Conservation (phyloP, 2,329 filamentous ascomycete genomes). For the Penicillium sp. region DNA sequence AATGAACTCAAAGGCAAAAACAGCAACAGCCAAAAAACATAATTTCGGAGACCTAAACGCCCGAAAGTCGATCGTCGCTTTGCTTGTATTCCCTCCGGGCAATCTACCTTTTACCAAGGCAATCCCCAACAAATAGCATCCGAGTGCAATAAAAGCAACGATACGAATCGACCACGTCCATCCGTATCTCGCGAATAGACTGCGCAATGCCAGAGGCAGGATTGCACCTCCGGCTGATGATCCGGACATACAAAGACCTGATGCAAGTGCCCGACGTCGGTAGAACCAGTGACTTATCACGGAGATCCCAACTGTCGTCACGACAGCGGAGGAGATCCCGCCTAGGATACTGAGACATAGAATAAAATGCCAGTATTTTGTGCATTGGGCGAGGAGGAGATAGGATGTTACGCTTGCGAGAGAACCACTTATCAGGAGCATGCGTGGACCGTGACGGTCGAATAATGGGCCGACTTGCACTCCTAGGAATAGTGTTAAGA, state of each 20-base stretch:
- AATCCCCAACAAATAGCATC: conserved; percentile 33
- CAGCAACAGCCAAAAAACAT: conserved; percentile 42
- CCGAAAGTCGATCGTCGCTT: conserved; percentile 40
- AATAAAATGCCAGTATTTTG: conserved; percentile 52
- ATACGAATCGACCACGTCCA: conserved; percentile 40
- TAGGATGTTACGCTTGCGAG: conserved; percentile 42
- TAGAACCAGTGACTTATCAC: conserved; percentile 46
- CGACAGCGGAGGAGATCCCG: conserved; percentile 35
- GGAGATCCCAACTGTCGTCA: conserved; percentile 40
- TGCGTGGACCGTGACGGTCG: conserved; percentile 48
- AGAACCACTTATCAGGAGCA: conserved; percentile 42
- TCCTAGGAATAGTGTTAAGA: conserved; percentile 47
- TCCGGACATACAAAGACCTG: conserved; percentile 42
- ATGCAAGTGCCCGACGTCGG: conserved; percentile 37
- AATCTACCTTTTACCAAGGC: conserved; percentile 38
- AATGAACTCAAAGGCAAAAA: conserved; percentile 52
- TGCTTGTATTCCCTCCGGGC: conserved; percentile 22
- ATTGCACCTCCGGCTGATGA: conserved; percentile 40
- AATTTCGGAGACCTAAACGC: conserved; percentile 46
- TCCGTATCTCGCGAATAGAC: conserved; percentile 32
- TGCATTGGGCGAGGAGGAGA: conserved; percentile 50
- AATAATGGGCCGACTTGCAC: conserved; percentile 53
- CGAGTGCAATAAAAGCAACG: conserved; percentile 38
- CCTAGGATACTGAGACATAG: conserved; percentile 39
- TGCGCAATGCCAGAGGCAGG: conserved; percentile 37